phyloP scores from a whole-genome alignment of 2,329 filamentous ascomycete genomes.

The Calonectria pteridis region DNA sequence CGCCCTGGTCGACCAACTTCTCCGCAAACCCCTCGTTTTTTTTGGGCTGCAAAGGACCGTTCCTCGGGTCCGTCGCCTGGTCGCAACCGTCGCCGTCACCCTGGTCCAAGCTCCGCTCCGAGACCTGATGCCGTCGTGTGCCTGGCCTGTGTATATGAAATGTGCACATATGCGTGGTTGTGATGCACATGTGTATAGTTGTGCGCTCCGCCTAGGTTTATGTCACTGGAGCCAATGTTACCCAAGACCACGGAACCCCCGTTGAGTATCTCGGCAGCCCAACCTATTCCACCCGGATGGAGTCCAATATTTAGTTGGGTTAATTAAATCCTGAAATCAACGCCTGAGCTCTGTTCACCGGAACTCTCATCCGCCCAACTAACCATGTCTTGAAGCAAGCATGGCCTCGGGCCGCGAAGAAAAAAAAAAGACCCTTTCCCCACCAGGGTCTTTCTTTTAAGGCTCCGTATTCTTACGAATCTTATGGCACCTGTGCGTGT shows the following conservation, averaged over 20 bases:
- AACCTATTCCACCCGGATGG: background rate
- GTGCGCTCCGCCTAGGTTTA: background rate
- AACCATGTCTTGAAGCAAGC: background rate
- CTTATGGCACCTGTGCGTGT: background rate
- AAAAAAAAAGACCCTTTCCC: background rate
- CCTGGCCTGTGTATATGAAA: background rate
- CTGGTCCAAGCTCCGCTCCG: background rate
- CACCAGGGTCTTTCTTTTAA: background rate
- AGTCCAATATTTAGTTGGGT: background rate
- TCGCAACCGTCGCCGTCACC: background rate
- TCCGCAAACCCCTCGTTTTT: constrained; percentile 18
- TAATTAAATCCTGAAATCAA: constrained; percentile 9
- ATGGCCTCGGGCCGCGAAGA: background rate
- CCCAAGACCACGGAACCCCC: background rate
- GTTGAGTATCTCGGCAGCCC: background rate
- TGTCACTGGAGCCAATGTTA: background rate
- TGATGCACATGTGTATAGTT: background rate
- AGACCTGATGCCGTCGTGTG: background rate
- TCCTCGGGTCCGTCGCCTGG: background rate
- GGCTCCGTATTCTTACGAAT: constrained; percentile 5
- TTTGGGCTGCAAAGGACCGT: background rate
- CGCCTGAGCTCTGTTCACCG: constrained; percentile 3
- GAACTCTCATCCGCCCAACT: constrained; percentile 1
- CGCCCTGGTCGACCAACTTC: constrained; percentile 35
- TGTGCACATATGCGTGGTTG: background rate